These are phyloP conservation scores for Cladophialophora bantiana DNA, from an alignment of 2,329 filamentous ascomycete genomes.

Conservation along the genomic window DNA sequence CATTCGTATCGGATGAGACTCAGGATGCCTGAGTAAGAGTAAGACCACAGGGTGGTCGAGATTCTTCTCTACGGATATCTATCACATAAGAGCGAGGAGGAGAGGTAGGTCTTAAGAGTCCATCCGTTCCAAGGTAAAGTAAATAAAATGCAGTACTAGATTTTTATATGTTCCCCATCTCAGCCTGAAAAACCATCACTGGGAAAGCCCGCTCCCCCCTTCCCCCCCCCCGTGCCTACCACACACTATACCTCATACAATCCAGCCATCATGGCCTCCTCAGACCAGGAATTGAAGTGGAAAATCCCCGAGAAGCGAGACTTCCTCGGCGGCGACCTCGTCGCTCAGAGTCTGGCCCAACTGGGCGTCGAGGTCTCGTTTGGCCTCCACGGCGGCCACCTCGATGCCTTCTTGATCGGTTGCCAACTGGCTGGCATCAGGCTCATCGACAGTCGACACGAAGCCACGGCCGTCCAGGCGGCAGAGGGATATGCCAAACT, in stretches of 20 bases:
- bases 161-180: too few relatives aligned
- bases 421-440: slow-evolving; percentile 51
- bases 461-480: slow-evolving; percentile 57
- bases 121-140: too few relatives aligned
- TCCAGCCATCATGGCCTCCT: slow-evolving; percentile 4
- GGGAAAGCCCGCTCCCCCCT: not conserved
- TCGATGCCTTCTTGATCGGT: slow-evolving; percentile 58
- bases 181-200: too few relatives aligned
- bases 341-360: slow-evolving; percentile 54
- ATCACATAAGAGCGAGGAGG: too few relatives aligned
- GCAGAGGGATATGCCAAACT: slow-evolving; percentile 57
- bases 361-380: slow-evolving; percentile 55
- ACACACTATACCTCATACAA: not conserved
- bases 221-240: not conserved
- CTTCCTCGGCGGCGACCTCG: slow-evolving; percentile 54
- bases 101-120: too few relatives aligned
- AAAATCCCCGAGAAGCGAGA: slow-evolving; percentile 48
- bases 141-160: too few relatives aligned
- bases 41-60: not conserved
- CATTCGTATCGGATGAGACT: not conserved
- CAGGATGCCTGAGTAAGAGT: not conserved
- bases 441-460: slow-evolving; percentile 56
- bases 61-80: too few relatives aligned
- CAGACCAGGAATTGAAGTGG: slow-evolving; percentile 29
- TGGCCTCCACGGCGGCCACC: slow-evolving; percentile 57